Conservation (phyloP, 2,329 filamentous ascomycete genomes). For the Alternaria atra region DNA sequence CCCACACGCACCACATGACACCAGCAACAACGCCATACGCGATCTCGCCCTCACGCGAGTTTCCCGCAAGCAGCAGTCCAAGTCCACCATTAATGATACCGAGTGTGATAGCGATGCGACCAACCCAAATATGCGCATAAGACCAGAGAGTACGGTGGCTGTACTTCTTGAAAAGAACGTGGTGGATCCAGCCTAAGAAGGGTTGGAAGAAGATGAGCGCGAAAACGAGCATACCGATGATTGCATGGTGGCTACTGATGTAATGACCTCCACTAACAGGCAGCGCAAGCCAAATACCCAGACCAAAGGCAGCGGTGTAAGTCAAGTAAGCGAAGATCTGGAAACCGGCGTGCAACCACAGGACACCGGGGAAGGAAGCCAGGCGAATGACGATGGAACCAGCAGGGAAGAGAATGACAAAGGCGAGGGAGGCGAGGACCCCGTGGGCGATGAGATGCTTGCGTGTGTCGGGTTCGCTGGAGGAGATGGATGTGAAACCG, state of each 20-base stretch:
- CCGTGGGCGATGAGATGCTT: slow-evolving; percentile 54
- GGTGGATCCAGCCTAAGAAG: slow-evolving; percentile 61
- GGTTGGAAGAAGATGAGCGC: slow-evolving; percentile 64
- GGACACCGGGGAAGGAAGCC: slow-evolving; percentile 53
- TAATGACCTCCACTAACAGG: slow-evolving; percentile 29
- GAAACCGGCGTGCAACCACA: slow-evolving; percentile 57
- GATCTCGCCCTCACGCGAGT: slow-evolving; percentile 49
- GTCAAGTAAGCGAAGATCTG: slow-evolving; percentile 61
- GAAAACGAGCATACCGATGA: slow-evolving; percentile 65
- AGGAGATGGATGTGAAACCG: slow-evolving; percentile 28
- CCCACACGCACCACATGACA: slow-evolving; percentile 53
- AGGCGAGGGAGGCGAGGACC: slow-evolving; percentile 54
- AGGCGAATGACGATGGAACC: slow-evolving; percentile 57
- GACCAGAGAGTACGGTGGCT: slow-evolving; percentile 58
- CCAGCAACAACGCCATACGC: slow-evolving; percentile 62
- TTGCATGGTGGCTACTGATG: slow-evolving; percentile 58
- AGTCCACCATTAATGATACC: slow-evolving; percentile 67
- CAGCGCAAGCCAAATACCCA: slow-evolving; percentile 53
- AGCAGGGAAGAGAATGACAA: slow-evolving; percentile 57
- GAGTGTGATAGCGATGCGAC: slow-evolving; percentile 59
- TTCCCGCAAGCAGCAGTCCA: slow-evolving; percentile 59
- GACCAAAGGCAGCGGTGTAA: slow-evolving; percentile 59
- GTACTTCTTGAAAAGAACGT: slow-evolving; percentile 59
- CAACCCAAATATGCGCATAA: slow-evolving; percentile 64
- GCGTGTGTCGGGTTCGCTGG: background rate